phyloP scores from a whole-genome alignment of 73 alveolate genomes.

The Paraurostyla sp. region DNA sequence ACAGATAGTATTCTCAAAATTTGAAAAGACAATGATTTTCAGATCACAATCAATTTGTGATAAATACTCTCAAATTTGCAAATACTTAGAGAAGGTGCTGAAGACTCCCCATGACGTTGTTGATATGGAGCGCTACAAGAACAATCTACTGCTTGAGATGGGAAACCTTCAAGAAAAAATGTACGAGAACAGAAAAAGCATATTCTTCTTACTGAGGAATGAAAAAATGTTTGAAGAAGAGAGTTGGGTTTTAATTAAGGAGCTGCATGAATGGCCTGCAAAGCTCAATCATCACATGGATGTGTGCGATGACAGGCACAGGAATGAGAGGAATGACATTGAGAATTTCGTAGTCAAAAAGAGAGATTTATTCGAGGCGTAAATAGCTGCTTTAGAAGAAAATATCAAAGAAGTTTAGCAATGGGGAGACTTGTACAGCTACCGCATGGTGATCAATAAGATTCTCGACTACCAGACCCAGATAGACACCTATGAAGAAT shows the following conservation, averaged over 20 bases:
- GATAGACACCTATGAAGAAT: constrained; percentile 57
- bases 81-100: constrained; percentile 45
- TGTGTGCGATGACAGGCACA: constrained; percentile 52
- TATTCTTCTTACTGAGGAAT: constrained; percentile 57
- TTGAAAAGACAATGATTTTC: constrained; percentile 45
- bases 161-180: constrained; percentile 52
- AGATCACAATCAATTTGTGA: constrained; percentile 57
- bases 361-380: constrained; percentile 62
- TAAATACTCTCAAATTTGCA: constrained; percentile 48
- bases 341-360: constrained; percentile 61
- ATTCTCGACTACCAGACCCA: constrained; percentile 28
- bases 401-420: constrained; percentile 39
- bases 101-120: constrained; percentile 73
- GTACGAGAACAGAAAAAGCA: constrained; percentile 62
- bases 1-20: constrained; percentile 31
- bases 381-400: constrained; percentile 52
- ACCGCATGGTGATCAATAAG: constrained; percentile 18
- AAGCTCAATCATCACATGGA: constrained; percentile 63
- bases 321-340: constrained; percentile 56
- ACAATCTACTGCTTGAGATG: constrained; percentile 66
- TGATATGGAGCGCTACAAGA: constrained; percentile 71
- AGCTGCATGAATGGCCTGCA: constrained; percentile 65
- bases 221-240: constrained; percentile 68
- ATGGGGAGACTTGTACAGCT: constrained; percentile 59
- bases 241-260: constrained; percentile 49